Evolutionary conservation across 2,329 filamentous ascomycete species (phyloP), one percentile per base, ranked within the genome.

Genomic region (Pseudogymnoascus sp.): DNA sequence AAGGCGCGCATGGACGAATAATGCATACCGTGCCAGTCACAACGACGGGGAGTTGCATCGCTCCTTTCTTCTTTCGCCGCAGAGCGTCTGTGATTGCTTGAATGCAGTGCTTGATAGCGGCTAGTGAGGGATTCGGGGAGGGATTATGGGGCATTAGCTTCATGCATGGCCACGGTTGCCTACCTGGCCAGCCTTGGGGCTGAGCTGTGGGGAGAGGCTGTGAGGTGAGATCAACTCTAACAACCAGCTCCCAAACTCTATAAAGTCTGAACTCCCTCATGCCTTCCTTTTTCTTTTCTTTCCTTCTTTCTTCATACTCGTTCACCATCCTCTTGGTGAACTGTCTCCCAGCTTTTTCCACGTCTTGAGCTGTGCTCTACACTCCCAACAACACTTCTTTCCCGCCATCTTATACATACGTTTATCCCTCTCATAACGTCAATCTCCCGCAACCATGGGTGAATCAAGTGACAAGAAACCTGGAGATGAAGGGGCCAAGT

Each of bases 401-500:
- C 49, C 19, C 16, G 6, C 12, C 29, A 12, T 21, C 49, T 55
- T 19, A 55, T 33, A 55, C 8, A 29, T 33, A 33, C n/a, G 19
- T n/a, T 19, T n/a, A 55, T 8, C 26, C 49, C 31, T 33, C 49
- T 55, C n/a, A 55, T 31, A 52, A 31, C 26, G 6, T 12, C 26
- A 19, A 4, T 8, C 41, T 19, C 4, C n/a, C 26, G 26, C 33
- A 64, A 66, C 10, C 2, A 66, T 66, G 65, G 55, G 62, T 49
- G 11, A 39, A 33, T 37, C 52, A 29, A 43, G 31, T 29, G 23
- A 26, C 39, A 14, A 55, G 26, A 63, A 49, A 26, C 55, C 61
- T 16, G 62, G 26, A 16, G 63, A 64, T 38, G 62, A 66, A 10
- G 65, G 65, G 16, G 61, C 62, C 43, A 55, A 64, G 59, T 66